phyloP scores from a whole-genome alignment of 23 red algal genomes.

The Chondrus crispus region DNA sequence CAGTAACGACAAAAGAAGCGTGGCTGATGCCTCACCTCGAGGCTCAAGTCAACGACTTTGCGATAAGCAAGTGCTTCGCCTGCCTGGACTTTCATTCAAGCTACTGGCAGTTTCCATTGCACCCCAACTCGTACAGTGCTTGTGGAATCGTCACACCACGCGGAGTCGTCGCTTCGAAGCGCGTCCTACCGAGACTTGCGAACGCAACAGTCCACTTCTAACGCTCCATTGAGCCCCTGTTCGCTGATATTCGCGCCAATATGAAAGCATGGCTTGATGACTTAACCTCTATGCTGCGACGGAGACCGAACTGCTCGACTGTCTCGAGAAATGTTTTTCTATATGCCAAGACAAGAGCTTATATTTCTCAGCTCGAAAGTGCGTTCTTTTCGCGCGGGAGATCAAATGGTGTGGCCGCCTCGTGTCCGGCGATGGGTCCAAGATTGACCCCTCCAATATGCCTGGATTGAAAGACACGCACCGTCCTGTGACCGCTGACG shows the following conservation, averaged over 20 bases:
- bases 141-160: not conserved
- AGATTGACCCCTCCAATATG: slow-evolving; percentile 8
- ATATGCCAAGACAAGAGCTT: slow-evolving; percentile 12
- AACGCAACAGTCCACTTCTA: not conserved
- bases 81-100: not conserved
- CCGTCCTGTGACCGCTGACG: not conserved
- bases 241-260: not conserved
- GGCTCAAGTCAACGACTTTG: not conserved
- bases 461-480: not conserved
- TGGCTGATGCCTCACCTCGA: not conserved
- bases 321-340: too few relatives aligned
- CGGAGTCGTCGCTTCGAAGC: not conserved
- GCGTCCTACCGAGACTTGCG: not conserved
- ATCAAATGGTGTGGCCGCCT: slow-evolving; percentile 29
- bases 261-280: not conserved
- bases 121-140: not conserved
- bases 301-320: too few relatives aligned
- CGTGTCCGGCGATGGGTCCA: slow-evolving; percentile 10
- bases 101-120: slow-evolving; percentile 6
- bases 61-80: not conserved
- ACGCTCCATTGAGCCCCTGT: not conserved
- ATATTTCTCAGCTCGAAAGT: not conserved
- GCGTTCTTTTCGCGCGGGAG: too few relatives aligned
- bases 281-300: not conserved
- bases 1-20: not conserved